Evolutionary conservation across 208 protist genomes (phyloP), one percentile per base, ranked within the genome.

Genomic region (Lotmaria passim): DNA sequence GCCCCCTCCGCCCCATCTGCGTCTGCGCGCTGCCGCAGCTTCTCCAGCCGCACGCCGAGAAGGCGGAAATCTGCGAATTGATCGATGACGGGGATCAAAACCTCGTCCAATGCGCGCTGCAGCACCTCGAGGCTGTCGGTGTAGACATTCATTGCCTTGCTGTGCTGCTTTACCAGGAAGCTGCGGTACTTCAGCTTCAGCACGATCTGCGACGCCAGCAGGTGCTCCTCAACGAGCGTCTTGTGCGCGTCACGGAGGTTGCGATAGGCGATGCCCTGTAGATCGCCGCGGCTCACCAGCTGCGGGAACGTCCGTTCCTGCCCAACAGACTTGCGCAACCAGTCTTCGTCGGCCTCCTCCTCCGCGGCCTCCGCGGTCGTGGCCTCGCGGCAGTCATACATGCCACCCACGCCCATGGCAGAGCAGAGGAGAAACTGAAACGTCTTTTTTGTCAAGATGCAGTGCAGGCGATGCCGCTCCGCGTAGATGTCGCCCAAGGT

Each of bases 151-250:
- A 93, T 24, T 3, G 59, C 78, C 62, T 88, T 82, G 55, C 74
- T 87, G 72, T 85, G 82, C 67, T 96, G 85, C 41, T 86, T 78
- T 26, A 92, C 79, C 14, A 81, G 82, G 64, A 93, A 96, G 28
- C 43, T 85, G 57, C 47, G 67, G 62, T 80, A 71, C 73, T 93
- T 93, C 39, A 93, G 69, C 72, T 92, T 94, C 14, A 96, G 66
- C 38, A 89, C 85, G 21, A 96, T 65, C 48, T 93, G 87, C 23
- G 73, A 62, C 11, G 70, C 78, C n/a, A 92, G 47, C 14, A 93
- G 61, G 12, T 34, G 77, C 33, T 89, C 51, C 34, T 73, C 41
- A 0, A 65, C 31, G 50, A 96, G 56, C 15, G 39, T 50, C 17
- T 66, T 44, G 34, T 86, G 75, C 3, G 72, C 63, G 21, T 61